These are phyloP conservation scores for Trypanosoma avium DNA, from an alignment of 208 protist species.

Conservation along the genomic window DNA sequence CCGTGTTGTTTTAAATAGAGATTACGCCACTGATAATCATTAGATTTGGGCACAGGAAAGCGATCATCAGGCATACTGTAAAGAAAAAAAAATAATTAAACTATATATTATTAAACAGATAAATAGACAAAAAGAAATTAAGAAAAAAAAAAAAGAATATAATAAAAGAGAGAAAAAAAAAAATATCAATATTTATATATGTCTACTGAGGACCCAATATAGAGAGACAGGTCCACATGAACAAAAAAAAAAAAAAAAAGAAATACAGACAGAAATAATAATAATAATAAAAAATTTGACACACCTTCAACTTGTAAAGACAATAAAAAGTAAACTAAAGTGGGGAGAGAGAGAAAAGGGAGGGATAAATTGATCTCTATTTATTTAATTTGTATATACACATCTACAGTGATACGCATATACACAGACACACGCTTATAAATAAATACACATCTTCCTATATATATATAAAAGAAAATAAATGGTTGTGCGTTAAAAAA, in stretches of 20 bases:
- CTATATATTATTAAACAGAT: not conserved
- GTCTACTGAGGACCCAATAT: not conserved
- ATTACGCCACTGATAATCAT: slow-evolving; percentile 88
- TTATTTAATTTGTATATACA: too few species aligned
- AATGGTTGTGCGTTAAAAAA: too few species aligned
- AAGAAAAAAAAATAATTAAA: not conserved
- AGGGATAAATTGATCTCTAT: too few species aligned
- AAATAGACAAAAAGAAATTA: slow-evolving; percentile 21
- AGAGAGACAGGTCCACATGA: not conserved
- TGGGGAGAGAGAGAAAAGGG: not conserved
- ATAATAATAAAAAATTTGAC: not conserved
- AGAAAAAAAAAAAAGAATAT: slow-evolving; percentile 21
- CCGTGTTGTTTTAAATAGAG: slow-evolving; percentile 75
- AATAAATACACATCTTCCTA: too few species aligned
- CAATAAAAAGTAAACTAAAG: not conserved
- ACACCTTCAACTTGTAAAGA: not conserved
- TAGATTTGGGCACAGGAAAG: slow-evolving; percentile 49
- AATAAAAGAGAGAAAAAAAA: slow-evolving; percentile 1
- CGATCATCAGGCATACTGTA: not conserved
- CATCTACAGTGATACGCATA: too few species aligned
- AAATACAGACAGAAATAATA: not conserved
- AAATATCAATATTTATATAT: not conserved
- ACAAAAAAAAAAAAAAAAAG: slow-evolving; percentile 21
- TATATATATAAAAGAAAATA: too few species aligned
- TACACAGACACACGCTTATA: not conserved